Evolutionary conservation across 371 early-diverging fungal genomes (phyloP).

Genomic region (Lichtheimia corymbifera): DNA sequence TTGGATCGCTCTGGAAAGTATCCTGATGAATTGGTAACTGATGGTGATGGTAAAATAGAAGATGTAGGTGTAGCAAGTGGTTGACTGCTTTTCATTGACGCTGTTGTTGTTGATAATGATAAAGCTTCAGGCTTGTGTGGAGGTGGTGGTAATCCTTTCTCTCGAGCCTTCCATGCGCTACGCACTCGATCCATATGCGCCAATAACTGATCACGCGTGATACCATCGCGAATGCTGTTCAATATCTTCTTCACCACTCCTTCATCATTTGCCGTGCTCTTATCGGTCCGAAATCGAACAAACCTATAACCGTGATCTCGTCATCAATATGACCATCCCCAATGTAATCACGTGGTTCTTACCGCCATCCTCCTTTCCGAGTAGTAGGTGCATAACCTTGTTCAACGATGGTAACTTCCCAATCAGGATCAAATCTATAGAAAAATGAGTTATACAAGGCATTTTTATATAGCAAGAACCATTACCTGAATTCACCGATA

Average conservation of each 20-base stretch:
- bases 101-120: constrained; percentile 7
- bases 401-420: constrained; percentile 61
- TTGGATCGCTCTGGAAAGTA: constrained; percentile 14
- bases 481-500: constrained; percentile 59
- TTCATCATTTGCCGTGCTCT: constrained; percentile 70
- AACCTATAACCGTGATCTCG: constrained; percentile 33
- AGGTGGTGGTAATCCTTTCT: constrained; percentile 44
- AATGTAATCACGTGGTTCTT: constrained; percentile 3
- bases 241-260: constrained; percentile 55
- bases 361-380: constrained; percentile 67
- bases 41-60: constrained; percentile 23
- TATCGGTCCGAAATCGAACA: constrained; percentile 70
- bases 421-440: constrained; percentile 57
- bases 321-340: not conserved
- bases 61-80: constrained; percentile 16
- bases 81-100: not conserved
- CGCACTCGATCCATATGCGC: constrained; percentile 55
- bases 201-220: constrained; percentile 52
- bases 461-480: not conserved
- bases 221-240: constrained; percentile 53
- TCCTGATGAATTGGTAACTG: constrained; percentile 7
- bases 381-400: constrained; percentile 61
- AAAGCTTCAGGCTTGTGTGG: constrained; percentile 13
- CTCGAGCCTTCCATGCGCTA: constrained; percentile 65
- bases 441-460: not conserved